Percentiles rank a stretch among this genome's conserved stretches.
These are phyloP conservation scores for Saccharomycodes ludwigii DNA, from an alignment of 805 yeast species.

Conservation along the genomic window DNA sequence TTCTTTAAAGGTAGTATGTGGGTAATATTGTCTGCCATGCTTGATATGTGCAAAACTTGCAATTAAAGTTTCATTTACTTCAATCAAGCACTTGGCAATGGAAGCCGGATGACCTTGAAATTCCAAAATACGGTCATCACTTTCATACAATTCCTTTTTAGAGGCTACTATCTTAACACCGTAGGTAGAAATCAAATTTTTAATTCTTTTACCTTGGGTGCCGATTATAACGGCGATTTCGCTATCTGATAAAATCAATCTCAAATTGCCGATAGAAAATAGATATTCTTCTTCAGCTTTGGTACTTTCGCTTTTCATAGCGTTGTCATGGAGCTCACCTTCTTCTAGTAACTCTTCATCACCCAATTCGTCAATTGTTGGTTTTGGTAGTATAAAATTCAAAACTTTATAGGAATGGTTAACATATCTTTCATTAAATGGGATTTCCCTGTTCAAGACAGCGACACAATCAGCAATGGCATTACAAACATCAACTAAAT, in stretches of 20 bases:
- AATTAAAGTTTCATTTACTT: constrained; percentile 22
- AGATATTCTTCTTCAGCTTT: constrained; percentile 13
- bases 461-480: constrained; percentile 63
- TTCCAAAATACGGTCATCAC: constrained; percentile 79
- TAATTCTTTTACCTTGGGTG: constrained; percentile 68
- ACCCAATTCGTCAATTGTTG: constrained; percentile 18
- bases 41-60: constrained; percentile 15
- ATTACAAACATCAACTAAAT: constrained; percentile 34
- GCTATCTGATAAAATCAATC: constrained; percentile 68
- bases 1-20: constrained; percentile 42
- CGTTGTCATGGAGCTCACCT: no score
- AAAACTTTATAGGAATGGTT: constrained; percentile 35
- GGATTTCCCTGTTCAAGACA: constrained; percentile 27
- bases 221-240: constrained; percentile 89
- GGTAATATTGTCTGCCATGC: constrained; percentile 37
- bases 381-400: constrained; percentile 22
- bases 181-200: constrained; percentile 51
- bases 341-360: constrained; percentile 15
- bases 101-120: constrained; percentile 66
- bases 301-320: no score
- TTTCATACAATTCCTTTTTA: constrained; percentile 66
- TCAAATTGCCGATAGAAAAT: constrained; percentile 25
- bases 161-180: constrained; percentile 78
- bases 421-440: constrained; percentile 40
- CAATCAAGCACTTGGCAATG: constrained; percentile 54